Base-by-base conservation (phyloP, 768 basidiomycete genomes). In the Podaxis mareebaensis region DNA sequence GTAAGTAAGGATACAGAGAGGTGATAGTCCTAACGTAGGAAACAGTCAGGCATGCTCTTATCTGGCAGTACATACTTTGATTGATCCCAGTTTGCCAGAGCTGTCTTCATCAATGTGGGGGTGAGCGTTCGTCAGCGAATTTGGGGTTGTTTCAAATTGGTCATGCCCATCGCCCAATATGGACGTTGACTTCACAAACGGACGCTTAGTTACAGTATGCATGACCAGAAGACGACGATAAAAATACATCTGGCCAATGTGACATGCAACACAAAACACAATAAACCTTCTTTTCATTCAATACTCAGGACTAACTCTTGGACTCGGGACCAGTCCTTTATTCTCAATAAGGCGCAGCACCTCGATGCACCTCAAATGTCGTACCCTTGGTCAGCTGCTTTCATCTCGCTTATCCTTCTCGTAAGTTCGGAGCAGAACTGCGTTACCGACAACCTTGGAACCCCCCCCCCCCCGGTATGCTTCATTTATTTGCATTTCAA, bases 191-290 rank as follows among this genome's bases (percentile, higher is more conserved):
- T 58, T 38, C 28, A 24, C 17, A 1, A n/a, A 5, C 22, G 22
- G n/a, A 28, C 28, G 56, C 56, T 33, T 58, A n/a, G 56, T 58
- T 39, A 58, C 56, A 13, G 13, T 58, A 58, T 55, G n/a, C 36
- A 38, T 46, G 56, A 58, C 44, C 28, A 58, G 56, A 58, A 58
- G 56, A 58, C 49, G 8, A 26, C 24, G 40, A 33, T 46, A 44
- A 26, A 49, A 48, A 49, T 38, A 58, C 46, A 15, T 49, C 58
- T 58, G 5, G 49, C 30, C 44, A 38, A 20, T 48, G 56, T 46
- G 39, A 58, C 56, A 58, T 33, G 2, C n/a, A 36, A 33, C 58
- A 10, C 30, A 30, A 10, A 24, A 49, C 28, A 33, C 46, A 51
- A 20, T 56, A 22, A 30, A 26, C 8, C 56, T 58, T 58, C 56